Evolutionary conservation across 2,329 filamentous ascomycete genomes (phyloP).

Genomic region (Alternaria dauci): DNA sequence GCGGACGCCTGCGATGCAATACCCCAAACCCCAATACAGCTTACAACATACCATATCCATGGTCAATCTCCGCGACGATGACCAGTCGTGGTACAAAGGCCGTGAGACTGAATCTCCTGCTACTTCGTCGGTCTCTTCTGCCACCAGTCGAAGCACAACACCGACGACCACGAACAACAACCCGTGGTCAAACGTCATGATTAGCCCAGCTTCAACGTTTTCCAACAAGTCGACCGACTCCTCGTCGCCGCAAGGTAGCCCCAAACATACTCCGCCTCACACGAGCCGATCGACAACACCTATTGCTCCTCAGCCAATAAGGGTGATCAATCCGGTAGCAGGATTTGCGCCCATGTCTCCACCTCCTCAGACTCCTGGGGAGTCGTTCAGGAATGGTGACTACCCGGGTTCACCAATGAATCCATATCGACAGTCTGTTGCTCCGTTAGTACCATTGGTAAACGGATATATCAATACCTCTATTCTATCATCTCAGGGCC

Average conservation of each 20-base stretch:
- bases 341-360: slow-evolving; percentile 49
- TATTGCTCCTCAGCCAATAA: slow-evolving; percentile 49
- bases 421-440: slow-evolving; percentile 44
- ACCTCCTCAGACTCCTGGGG: slow-evolving; percentile 38
- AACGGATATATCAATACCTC: slow-evolving; percentile 51
- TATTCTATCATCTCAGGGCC: slow-evolving; percentile 46
- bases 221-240: slow-evolving; percentile 43
- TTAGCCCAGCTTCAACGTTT: slow-evolving; percentile 40
- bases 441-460: slow-evolving; percentile 40
- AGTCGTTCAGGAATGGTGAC: slow-evolving; percentile 39
- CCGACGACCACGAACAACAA: slow-evolving; percentile 50
- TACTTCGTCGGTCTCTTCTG: slow-evolving; percentile 51
- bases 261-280: slow-evolving; percentile 49
- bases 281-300: slow-evolving; percentile 50
- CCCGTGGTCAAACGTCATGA: slow-evolving; percentile 50
- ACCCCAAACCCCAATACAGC: slow-evolving; percentile 46
- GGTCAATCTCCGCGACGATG: slow-evolving; percentile 50
- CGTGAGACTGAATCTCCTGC: slow-evolving; percentile 48
- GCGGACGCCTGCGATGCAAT: slow-evolving; percentile 43
- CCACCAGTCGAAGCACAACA: slow-evolving; percentile 49
- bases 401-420: slow-evolving; percentile 45
- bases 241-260: slow-evolving; percentile 48
- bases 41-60: slow-evolving; percentile 52
- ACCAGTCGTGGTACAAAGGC: slow-evolving; percentile 46
- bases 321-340: slow-evolving; percentile 43